phyloP scores from a whole-genome alignment of 2,329 filamentous ascomycete species.

The Trichophyton schoenleinii region DNA sequence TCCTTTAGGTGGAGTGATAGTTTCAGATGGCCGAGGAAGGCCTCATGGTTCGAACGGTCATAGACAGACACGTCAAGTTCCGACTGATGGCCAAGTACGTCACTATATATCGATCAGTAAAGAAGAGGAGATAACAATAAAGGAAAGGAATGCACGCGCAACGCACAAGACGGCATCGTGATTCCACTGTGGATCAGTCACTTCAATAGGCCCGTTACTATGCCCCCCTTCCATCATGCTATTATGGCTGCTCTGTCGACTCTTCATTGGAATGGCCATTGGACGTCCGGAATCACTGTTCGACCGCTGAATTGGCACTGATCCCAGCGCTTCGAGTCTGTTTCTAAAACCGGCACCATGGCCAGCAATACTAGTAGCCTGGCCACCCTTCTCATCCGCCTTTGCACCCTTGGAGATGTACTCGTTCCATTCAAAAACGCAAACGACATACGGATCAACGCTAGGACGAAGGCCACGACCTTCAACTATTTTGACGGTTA shows the following conservation, averaged over 20 bases:
- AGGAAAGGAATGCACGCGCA: background rate
- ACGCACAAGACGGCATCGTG: constrained; percentile 90
- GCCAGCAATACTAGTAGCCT: constrained; percentile 24
- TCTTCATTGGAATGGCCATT: constrained; percentile 94
- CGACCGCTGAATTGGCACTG: constrained; percentile 53
- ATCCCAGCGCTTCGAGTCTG: constrained; percentile 17
- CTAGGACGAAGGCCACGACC: constrained; percentile 70
- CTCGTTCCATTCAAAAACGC: constrained; percentile 92
- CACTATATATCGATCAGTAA: constrained; percentile 43
- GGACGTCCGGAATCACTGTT: constrained; percentile 71
- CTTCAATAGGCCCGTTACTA: constrained; percentile 46
- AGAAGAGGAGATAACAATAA: background rate
- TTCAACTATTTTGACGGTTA: constrained; percentile 79
- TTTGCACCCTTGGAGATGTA: constrained; percentile 81
- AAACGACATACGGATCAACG: constrained; percentile 86
- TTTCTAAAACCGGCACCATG: background rate
- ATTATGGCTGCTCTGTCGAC: constrained; percentile 90
- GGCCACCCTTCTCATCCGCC: constrained; percentile 42
- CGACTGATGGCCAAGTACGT: constrained; percentile 84
- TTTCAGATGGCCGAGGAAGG: constrained; percentile 82
- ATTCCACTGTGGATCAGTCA: constrained; percentile 88
- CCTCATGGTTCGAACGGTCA: constrained; percentile 70
- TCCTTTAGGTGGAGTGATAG: constrained; percentile 60
- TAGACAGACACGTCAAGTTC: constrained; percentile 90
- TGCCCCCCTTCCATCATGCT: constrained; percentile 57